Evolutionary conservation across 352 stramenopile genomes (phyloP).

Genomic region (Globisporangium megalacanthum): DNA sequence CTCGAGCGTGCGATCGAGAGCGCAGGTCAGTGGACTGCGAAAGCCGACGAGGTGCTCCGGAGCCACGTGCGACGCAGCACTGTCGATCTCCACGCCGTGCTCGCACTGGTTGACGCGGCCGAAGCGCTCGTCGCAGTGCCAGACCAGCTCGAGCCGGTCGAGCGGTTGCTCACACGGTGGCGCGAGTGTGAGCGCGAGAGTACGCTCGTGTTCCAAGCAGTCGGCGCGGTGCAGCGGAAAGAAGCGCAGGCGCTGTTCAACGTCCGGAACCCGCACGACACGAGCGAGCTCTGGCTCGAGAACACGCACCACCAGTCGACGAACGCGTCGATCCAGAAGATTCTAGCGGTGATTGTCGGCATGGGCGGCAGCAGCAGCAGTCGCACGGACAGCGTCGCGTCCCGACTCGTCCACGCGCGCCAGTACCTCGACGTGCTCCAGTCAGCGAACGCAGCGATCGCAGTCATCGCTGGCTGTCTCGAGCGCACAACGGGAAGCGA

Average conservation of each 20-base stretch:
- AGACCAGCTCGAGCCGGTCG: slow-evolving; percentile 17
- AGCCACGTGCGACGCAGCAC: background rate
- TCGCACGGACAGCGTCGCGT: slow-evolving; percentile 3
- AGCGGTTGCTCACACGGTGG: slow-evolving; percentile 24
- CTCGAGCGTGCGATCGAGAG: slow-evolving; percentile 21
- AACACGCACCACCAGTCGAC: slow-evolving; percentile 12
- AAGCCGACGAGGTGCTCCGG: slow-evolving; percentile 20
- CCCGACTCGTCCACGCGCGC: slow-evolving; percentile 5
- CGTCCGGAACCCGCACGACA: slow-evolving; percentile 7
- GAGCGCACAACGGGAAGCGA: background rate
- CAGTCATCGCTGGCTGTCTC: slow-evolving; percentile 10
- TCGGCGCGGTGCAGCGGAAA: slow-evolving; percentile 17
- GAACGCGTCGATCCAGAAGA: slow-evolving; percentile 8
- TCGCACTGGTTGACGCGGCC: slow-evolving; percentile 19
- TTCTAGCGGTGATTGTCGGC: background rate
- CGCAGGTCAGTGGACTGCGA: slow-evolving; percentile 20
- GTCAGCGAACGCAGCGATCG: slow-evolving; percentile 12
- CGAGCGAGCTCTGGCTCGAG: slow-evolving; percentile 6
- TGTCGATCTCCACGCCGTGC: slow-evolving; percentile 10
- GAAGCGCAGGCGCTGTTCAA: slow-evolving; percentile 15
- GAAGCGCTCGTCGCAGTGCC: slow-evolving; percentile 21
- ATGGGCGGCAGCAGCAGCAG: slow-evolving; percentile 5
- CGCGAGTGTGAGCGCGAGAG: slow-evolving; percentile 15
- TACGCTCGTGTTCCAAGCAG: slow-evolving; percentile 16
- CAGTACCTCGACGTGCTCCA: slow-evolving; percentile 17